Evolutionary conservation across 345 rosid species (phyloP).

Genomic region (Turritis glabra): DNA sequence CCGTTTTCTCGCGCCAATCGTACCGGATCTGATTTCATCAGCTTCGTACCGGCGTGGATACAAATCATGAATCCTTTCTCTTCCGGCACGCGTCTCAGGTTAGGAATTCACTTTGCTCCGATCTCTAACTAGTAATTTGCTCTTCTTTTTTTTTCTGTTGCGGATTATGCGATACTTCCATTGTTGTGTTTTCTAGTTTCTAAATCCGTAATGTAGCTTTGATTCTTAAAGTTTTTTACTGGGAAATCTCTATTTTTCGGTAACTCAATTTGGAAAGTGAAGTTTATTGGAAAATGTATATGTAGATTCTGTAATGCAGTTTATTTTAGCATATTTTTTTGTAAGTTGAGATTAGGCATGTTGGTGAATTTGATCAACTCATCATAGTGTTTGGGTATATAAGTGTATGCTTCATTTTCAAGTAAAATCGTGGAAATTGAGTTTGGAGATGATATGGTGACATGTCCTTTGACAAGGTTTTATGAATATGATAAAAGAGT

Average conservation of each 20-base stretch:
- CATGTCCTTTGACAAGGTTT: neutral
- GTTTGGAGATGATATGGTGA: neutral
- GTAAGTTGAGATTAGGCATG: conserved; percentile 7
- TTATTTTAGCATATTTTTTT: neutral
- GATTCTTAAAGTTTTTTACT: neutral
- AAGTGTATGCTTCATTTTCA: conserved; percentile 1
- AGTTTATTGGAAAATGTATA: conserved; percentile 5
- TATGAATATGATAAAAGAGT: neutral
- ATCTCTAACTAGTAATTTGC: neutral
- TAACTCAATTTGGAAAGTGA: neutral
- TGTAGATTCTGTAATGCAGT: neutral
- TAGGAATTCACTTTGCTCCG: conserved; percentile 27
- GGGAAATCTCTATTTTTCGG: neutral
- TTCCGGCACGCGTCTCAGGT: conserved; percentile 97
- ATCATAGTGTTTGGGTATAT: neutral
- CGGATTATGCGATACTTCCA: neutral
- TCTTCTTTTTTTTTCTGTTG: neutral
- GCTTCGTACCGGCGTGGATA: conserved; percentile 37
- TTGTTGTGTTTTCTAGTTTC: neutral
- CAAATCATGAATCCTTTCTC: conserved; percentile 93
- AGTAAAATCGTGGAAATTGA: neutral
- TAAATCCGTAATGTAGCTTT: conserved; percentile 29
- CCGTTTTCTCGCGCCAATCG: neutral
- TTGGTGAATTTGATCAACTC: neutral
- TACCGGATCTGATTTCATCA: conserved; percentile 28